Conservation (phyloP, 768 basidiomycete species). For the Leccinum subgranulosum region DNA sequence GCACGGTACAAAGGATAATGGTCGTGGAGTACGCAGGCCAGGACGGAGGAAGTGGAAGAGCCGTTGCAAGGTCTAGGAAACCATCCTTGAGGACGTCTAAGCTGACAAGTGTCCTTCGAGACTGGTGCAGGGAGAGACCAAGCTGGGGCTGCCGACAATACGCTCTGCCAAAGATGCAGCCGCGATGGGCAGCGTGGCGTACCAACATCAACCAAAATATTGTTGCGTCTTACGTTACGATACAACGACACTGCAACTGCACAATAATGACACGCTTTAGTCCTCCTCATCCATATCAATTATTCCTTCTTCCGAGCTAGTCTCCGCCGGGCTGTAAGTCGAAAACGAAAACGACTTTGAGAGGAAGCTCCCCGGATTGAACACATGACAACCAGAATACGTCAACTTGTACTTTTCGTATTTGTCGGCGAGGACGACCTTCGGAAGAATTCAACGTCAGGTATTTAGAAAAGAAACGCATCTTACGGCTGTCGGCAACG, state of each 20-base stretch:
- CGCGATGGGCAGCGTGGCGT: slow-evolving; percentile 14
- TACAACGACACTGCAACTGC: neutral
- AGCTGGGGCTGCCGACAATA: slow-evolving; percentile 5
- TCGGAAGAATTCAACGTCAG: slow-evolving; percentile 7
- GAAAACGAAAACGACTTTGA: slow-evolving; percentile 83
- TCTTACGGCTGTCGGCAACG: slow-evolving; percentile 86
- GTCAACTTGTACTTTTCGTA: slow-evolving; percentile 96
- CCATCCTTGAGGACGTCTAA: slow-evolving; percentile 48
- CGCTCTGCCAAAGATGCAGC: slow-evolving; percentile 6
- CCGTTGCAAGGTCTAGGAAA: slow-evolving; percentile 73
- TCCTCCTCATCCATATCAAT: slow-evolving; percentile 41
- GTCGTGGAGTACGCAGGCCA: slow-evolving; percentile 72
- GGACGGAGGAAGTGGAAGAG: slow-evolving; percentile 67
- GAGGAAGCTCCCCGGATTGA: slow-evolving; percentile 94
- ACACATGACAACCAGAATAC: slow-evolving; percentile 97
- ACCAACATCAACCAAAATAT: slow-evolving; percentile 24
- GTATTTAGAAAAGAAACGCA: neutral
- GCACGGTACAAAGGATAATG: slow-evolving; percentile 66
- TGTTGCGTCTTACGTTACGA: neutral
- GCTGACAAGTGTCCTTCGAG: slow-evolving; percentile 22
- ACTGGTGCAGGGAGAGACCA: neutral
- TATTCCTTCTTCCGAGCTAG: slow-evolving; percentile 79
- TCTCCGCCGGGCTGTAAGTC: slow-evolving; percentile 82
- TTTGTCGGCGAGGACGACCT: slow-evolving; percentile 94
- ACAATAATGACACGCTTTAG: slow-evolving; percentile 7